Conservation (phyloP, 768 basidiomycete species). For the Coprinopsis strossmayeri region DNA sequence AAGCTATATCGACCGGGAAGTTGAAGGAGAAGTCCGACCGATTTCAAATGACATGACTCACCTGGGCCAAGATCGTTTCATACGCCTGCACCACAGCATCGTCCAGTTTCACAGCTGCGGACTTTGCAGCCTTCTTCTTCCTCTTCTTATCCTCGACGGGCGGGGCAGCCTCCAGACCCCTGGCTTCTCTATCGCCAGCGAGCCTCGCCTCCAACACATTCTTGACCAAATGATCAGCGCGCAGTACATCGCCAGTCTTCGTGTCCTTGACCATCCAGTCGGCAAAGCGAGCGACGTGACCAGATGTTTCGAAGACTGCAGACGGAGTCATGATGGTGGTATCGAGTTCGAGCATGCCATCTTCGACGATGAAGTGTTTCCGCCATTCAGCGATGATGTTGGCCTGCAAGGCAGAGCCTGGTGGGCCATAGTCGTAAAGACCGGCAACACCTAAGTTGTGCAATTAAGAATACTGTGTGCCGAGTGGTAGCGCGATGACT, state of each 20-base stretch:
- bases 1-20: conserved; percentile 39
- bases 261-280: conserved; percentile 99
- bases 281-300: conserved; percentile 95
- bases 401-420: conserved; percentile 91
- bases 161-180: conserved; percentile 61
- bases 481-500: no score
- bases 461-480: no score
- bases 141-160: conserved; percentile 61
- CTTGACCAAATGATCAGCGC: conserved; percentile 95
- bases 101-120: conserved; percentile 58
- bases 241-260: conserved; percentile 92
- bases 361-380: conserved; percentile 96
- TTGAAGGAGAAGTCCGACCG: background rate
- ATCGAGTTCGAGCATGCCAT: conserved; percentile 97
- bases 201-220: conserved; percentile 85
- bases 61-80: conserved; percentile 31
- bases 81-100: conserved; percentile 75
- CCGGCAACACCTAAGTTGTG: conserved; percentile 92
- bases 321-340: conserved; percentile 97
- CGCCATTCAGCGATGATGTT: conserved; percentile 97
- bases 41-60: no score
- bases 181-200: conserved; percentile 85
- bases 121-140: conserved; percentile 72
- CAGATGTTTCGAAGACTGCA: conserved; percentile 92
- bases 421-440: conserved; percentile 96